A percentile compares a stretch with the other conserved stretches of the same genome.
Evolutionary conservation across 371 early-diverging fungal species (phyloP).

Genomic region (Syncephalastrum racemosum): DNA sequence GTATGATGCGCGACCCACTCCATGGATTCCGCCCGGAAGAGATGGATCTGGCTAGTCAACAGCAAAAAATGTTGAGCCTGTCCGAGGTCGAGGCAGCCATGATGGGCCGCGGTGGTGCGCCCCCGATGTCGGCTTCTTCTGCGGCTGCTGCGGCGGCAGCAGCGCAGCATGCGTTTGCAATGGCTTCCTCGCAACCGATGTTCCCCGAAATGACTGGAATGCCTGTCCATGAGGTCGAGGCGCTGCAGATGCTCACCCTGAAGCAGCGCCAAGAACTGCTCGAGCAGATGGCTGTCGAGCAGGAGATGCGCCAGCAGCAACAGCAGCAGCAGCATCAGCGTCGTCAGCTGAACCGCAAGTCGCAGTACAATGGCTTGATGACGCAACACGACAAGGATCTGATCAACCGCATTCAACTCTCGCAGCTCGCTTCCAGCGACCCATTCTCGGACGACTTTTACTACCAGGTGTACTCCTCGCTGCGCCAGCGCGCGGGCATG

Average conservation of each 20-base stretch:
- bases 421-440: constrained; percentile 89
- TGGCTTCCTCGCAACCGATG: too few relatives aligned
- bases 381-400: constrained; percentile 90
- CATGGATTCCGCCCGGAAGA: constrained; percentile 12
- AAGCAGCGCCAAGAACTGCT: constrained; percentile 27
- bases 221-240: constrained; percentile 8
- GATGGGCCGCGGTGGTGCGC: constrained; percentile 25
- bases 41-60: constrained; percentile 17
- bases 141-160: background rate
- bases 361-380: constrained; percentile 86
- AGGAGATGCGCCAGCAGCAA: constrained; percentile 33
- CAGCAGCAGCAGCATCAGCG: constrained; percentile 45
- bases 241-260: constrained; percentile 15
- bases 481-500: constrained; percentile 62
- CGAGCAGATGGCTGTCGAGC: constrained; percentile 14
- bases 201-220: background rate
- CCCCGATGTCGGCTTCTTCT: constrained; percentile 3
- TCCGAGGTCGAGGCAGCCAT: constrained; percentile 72
- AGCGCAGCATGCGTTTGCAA: background rate
- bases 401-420: constrained; percentile 89
- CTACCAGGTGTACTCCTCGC: constrained; percentile 83
- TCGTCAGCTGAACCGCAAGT: constrained; percentile 55
- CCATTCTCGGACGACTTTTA: constrained; percentile 93
- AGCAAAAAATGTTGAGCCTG: constrained; percentile 60
- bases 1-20: constrained; percentile 20